Conservation (phyloP, 2,329 filamentous ascomycete species). For the Pseudophaeomoniella oleicola region DNA sequence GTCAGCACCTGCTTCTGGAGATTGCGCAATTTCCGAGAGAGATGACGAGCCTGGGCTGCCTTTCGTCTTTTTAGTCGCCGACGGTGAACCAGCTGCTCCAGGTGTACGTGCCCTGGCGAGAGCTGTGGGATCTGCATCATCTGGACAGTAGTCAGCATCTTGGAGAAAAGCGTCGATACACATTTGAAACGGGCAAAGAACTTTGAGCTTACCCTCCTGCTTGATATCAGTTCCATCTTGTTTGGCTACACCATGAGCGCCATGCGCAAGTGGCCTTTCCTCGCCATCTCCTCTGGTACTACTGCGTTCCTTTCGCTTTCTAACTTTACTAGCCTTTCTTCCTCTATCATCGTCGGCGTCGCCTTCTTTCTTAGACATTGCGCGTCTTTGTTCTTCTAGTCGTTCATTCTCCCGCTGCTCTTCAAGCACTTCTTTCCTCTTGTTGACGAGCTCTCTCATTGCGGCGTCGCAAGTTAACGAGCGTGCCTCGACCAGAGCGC, state of each 20-base stretch:
- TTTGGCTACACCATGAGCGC: constrained; percentile 47
- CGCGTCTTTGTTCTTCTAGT: constrained; percentile 28
- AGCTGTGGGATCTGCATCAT: not conserved
- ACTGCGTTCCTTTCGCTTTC: constrained; percentile 63
- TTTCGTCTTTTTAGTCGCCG: constrained; percentile 14
- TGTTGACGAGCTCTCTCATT: constrained; percentile 43
- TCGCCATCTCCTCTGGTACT: constrained; percentile 40
- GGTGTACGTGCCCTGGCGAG: constrained; percentile 5
- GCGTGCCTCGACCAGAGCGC: constrained; percentile 41
- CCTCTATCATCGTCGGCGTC: constrained; percentile 31
- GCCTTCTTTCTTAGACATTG: constrained; percentile 30
- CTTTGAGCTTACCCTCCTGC: constrained; percentile 34
- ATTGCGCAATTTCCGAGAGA: constrained; percentile 13
- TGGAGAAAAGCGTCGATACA: constrained; percentile 1
- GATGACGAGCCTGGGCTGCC: constrained; percentile 14
- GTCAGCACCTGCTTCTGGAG: constrained; percentile 17
- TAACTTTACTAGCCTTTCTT: constrained; percentile 49
- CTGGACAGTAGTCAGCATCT: not conserved
- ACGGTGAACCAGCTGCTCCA: constrained; percentile 11
- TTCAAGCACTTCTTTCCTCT: constrained; percentile 41
- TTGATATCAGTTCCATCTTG: constrained; percentile 49
- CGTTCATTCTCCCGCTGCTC: constrained; percentile 37
- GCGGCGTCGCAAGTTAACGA: constrained; percentile 43
- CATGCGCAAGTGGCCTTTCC: constrained; percentile 43
- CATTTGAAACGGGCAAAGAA: constrained; percentile 1